phyloP scores from a whole-genome alignment of 345 rosid species.

The Dipteronia sinensis region DNA sequence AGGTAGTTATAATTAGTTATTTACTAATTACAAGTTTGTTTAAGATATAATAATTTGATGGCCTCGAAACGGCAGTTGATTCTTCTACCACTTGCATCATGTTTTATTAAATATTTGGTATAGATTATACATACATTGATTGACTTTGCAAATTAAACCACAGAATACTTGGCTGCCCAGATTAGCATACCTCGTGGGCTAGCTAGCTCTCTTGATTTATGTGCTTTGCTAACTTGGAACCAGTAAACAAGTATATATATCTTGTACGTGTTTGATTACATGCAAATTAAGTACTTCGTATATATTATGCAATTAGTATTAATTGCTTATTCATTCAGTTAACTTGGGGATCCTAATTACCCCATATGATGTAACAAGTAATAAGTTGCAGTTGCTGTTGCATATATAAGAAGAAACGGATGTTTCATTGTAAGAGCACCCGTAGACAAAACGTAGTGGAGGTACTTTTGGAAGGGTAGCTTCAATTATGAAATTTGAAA shows the following conservation, averaged over 20 bases:
- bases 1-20: no score
- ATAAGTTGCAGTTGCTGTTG: background rate
- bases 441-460: conserved; percentile 26
- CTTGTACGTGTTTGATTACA: background rate
- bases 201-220: conserved; percentile 7
- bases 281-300: background rate
- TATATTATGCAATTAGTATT: background rate
- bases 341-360: background rate
- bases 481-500: conserved; percentile 31
- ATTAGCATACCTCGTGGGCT: background rate
- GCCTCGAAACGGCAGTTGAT: no score
- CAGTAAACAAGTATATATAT: conserved; percentile 14
- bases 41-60: no score
- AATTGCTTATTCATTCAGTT: conserved; percentile 10
- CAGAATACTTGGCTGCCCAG: conserved; percentile 21
- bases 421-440: conserved; percentile 19
- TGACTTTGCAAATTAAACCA: background rate
- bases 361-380: background rate
- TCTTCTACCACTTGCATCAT: background rate
- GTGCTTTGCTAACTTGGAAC: conserved; percentile 10
- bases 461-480: conserved; percentile 5
- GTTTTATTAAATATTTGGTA: background rate
- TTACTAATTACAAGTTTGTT: no score
- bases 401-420: conserved; percentile 9
- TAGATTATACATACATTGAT: conserved; percentile 1